Base-by-base conservation (phyloP, 495 filamentous ascomycete genomes). In the Schizothecium vesticola region DNA sequence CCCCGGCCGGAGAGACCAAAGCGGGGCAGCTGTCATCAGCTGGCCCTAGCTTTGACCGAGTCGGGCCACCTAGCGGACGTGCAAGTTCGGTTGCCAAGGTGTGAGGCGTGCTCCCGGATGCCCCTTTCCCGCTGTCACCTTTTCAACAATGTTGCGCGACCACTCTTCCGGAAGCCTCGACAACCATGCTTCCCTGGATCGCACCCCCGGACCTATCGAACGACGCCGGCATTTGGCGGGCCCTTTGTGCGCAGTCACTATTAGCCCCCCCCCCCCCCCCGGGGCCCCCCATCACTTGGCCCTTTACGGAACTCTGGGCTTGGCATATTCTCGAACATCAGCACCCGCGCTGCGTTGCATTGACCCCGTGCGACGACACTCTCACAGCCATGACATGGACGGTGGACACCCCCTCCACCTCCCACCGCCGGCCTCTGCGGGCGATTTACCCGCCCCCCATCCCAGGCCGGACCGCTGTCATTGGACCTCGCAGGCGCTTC, bases 391-490 rank as follows among this genome's bases (percentile, higher is more conserved):
- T 51, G 43, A n/a, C 26, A 51, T 51, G 43, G 43, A 51, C 43
- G 16, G 43, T 6, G 43, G 43, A 1, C 43, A 43, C 33, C 33
- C 33, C 33, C 13, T 43, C 33, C 33, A 51, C 43, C 19, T 16
- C 5, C 19, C 19, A 60, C 59, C 28, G 57, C 29, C 59, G 65
- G 16, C 57, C 43, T 51, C 43, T 55, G 19, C 22, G 28, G 31
- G 31, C 65, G 65, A 66, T 66, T 66, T 66, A 66, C 56, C 65
- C 65, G 65, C 29, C 22, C 56, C 29, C 25, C 24, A n/a, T 12
- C 43, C 65, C 28, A 24, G n/a, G 28, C 43, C 43, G 43, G 43
- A 5, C 43, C 43, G 43, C 43, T 51, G 43, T 51, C 43, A 51
- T 51, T 51, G 43, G 43, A 51, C 43, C 43, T 51, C 43, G 43